Conservation (phyloP, 345 rosid genomes). For the Bruguiera parviflora region DNA sequence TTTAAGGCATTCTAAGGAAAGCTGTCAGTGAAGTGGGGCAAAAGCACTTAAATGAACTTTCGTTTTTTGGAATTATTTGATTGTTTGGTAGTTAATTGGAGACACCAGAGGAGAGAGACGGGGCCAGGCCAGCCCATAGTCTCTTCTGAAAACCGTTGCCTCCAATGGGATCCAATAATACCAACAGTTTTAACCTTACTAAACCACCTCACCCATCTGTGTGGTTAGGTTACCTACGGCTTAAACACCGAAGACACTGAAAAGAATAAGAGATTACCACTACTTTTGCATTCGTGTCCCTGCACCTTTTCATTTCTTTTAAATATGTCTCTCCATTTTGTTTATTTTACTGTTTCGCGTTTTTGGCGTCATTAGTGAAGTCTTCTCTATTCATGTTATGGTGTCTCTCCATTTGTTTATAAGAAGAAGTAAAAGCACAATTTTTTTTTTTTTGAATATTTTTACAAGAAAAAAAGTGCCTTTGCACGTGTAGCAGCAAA, state of each 20-base stretch:
- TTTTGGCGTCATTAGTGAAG: too few relatives aligned
- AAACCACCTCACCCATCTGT: constrained; percentile 8
- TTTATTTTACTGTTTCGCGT: not conserved
- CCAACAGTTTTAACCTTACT: not conserved
- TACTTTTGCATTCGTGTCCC: constrained; percentile 14
- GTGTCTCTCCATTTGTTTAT: not conserved
- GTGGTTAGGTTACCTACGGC: constrained; percentile 4
- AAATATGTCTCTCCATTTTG: not conserved
- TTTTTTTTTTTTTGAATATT: too few relatives aligned
- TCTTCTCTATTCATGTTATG: not conserved
- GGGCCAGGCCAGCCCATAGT: constrained; percentile 27
- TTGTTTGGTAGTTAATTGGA: too few relatives aligned
- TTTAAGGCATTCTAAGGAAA: constrained; percentile 3
- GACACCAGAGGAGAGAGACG: too few relatives aligned
- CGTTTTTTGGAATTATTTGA: not conserved
- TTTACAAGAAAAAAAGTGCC: too few relatives aligned
- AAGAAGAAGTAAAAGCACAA: too few relatives aligned
- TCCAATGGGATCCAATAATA: not conserved
- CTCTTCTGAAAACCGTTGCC: constrained; percentile 29
- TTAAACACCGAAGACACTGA: not conserved
- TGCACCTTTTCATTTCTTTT: not conserved
- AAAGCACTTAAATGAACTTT: not conserved
- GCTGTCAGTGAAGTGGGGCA: constrained; percentile 6
- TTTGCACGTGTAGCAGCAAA: too few relatives aligned
- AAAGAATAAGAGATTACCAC: not conserved